Conservation (phyloP, 768 basidiomycete genomes). For the Lactarius trivialis region DNA sequence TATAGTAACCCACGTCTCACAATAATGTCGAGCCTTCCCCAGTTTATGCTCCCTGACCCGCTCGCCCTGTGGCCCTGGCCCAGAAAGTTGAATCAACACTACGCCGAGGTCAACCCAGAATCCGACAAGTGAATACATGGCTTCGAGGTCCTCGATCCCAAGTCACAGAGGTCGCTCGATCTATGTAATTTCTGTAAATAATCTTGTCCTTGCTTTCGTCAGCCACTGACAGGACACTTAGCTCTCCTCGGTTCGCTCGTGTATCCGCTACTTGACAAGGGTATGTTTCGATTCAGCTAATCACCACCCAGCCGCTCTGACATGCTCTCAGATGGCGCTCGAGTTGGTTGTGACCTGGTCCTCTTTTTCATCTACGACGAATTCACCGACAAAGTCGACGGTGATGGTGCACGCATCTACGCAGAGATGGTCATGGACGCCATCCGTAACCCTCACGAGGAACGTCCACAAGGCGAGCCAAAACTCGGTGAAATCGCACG, state of each 20-base stretch:
- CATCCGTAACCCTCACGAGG: conserved; percentile 1
- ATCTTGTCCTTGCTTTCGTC: neutral
- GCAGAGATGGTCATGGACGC: conserved; percentile 13
- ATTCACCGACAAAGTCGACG: conserved; percentile 9
- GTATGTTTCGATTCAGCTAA: neutral
- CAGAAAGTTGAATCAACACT: conserved; percentile 19
- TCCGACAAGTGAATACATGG: conserved; percentile 17
- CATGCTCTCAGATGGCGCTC: neutral
- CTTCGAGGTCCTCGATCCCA: conserved; percentile 17
- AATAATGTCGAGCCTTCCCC: neutral
- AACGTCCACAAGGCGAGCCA: conserved; percentile 2
- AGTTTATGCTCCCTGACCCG: conserved; percentile 9
- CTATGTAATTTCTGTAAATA: conserved; percentile 20
- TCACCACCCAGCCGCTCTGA: neutral
- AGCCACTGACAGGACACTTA: neutral
- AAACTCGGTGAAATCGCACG: conserved; percentile 12
- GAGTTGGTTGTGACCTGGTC: conserved; percentile 6
- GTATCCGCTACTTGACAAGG: conserved; percentile 2
- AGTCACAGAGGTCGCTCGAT: conserved; percentile 19
- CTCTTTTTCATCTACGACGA: conserved; percentile 9
- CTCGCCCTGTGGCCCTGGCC: conserved; percentile 23
- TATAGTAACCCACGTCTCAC: neutral
- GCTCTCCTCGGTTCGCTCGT: conserved; percentile 9
- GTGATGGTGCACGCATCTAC: conserved; percentile 5
- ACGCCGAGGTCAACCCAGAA: conserved; percentile 19